These are phyloP conservation scores for Cynara cardunculus DNA, from an alignment of 129 eudicot species.

Conservation along the genomic window DNA sequence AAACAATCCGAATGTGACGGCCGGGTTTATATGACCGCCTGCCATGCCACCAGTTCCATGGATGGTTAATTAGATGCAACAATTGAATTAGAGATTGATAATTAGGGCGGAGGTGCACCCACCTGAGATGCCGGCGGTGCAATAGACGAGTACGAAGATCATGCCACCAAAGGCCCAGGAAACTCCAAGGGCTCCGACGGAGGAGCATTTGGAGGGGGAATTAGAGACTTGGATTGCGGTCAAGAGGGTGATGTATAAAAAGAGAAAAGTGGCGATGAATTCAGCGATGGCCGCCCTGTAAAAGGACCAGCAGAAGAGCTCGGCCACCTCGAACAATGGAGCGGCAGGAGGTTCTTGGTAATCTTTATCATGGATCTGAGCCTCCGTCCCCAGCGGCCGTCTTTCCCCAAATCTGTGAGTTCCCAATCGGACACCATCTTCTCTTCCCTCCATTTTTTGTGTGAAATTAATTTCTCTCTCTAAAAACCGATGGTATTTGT, in stretches of 20 bases:
- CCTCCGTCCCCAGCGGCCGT: constrained; percentile 62
- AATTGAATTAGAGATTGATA: not conserved
- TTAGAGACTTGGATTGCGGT: constrained; percentile 58
- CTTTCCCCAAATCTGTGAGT: constrained; percentile 60
- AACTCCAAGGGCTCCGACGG: constrained; percentile 70
- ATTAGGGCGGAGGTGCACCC: not conserved
- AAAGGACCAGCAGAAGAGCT: constrained; percentile 74
- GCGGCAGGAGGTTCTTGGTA: constrained; percentile 68
- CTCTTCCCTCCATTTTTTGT: constrained; percentile 52
- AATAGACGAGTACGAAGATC: constrained; percentile 36
- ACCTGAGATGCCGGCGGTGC: constrained; percentile 42
- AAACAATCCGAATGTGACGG: constrained; percentile 75
- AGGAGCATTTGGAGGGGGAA: constrained; percentile 39
- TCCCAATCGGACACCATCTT: constrained; percentile 61
- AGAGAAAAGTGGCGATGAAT: constrained; percentile 67
- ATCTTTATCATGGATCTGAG: constrained; percentile 65
- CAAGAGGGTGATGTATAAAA: constrained; percentile 49
- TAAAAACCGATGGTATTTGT: constrained; percentile 18
- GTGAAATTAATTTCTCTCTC: not conserved
- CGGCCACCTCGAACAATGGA: constrained; percentile 65
- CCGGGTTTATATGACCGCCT: constrained; percentile 86
- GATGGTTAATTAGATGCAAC: not conserved
- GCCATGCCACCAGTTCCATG: not conserved
- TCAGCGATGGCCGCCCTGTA: constrained; percentile 83
- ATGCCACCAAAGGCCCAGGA: constrained; percentile 41